Base-by-base conservation (phyloP, 495 filamentous ascomycete species). In the Venustampulla echinocandica region DNA sequence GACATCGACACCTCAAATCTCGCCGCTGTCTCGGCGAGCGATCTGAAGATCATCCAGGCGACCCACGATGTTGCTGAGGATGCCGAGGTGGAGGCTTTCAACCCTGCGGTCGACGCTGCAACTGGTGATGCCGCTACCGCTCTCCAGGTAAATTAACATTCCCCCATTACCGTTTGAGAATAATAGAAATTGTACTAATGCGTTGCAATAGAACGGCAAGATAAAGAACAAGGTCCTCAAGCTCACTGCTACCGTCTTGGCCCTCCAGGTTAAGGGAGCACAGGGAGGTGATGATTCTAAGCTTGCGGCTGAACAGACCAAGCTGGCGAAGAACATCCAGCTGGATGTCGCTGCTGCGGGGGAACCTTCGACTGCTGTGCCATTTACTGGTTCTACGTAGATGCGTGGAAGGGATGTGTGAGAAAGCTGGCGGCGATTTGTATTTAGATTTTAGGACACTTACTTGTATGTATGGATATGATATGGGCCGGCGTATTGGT, bases 191-290 rank as follows among this genome's bases (percentile, higher is more conserved):
- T 7, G 27, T 30, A 30, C 27, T 30, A 30, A 30, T n/a, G 27
- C n/a, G 27, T 30, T 7, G n/a, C n/a, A n/a, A 35, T 60, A 71
- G 63, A 69, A 68, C 21, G 71, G 71, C 47, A 75, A 75, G 58
- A 75, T 71, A 50, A 70, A 70, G 63, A 75, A 75, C 61, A 75
- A 75, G 64, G 69, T 75, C 36, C 59, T 75, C 28, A 75, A 75
- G 60, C 58, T 75, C 33, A 64, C 66, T 44, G 58, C 68, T 21
- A 58, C 49, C 24, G 52, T 55, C 34, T 23, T 59, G n/a, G 52
- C 45, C 1, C 39, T 53, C 13, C 52, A 59, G 24, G 49, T 59
- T 35, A 44, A 59, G 19, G 49, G 40, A 13, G 56, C 56, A 2
- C 56, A 59, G 27, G 56, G 56, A 11, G 46, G 42, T 17, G 32